Percentiles rank a stretch among this genome's conserved stretches.
phyloP scores from a whole-genome alignment of 192 early-diverging fungal genomes.

The Ramicandelaber brevisporus region DNA sequence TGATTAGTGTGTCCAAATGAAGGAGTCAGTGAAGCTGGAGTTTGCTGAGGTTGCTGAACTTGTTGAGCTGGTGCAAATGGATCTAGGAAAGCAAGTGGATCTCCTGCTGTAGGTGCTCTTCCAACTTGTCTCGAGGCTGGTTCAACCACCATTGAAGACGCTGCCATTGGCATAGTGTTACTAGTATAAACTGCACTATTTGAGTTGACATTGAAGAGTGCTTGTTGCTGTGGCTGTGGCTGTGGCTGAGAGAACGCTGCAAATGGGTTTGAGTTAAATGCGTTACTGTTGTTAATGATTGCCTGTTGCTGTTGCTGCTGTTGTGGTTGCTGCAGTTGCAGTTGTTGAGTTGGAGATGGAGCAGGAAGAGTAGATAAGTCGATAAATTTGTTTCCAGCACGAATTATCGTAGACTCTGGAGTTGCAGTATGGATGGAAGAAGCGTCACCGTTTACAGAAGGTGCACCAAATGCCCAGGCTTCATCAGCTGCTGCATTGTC shows the following conservation, averaged over 20 bases:
- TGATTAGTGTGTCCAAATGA: background rate
- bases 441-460: background rate
- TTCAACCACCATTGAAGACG: too few species aligned
- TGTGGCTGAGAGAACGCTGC: background rate
- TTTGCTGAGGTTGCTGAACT: background rate
- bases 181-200: too few species aligned
- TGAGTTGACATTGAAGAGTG: too few species aligned
- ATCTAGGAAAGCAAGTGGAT: too few species aligned
- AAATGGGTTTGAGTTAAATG: slow-evolving; percentile 1
- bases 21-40: background rate
- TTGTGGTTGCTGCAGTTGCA: slow-evolving; percentile 3
- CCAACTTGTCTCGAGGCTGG: too few species aligned
- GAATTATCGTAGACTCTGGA: background rate
- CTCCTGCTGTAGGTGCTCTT: too few species aligned
- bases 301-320: slow-evolving; percentile 1
- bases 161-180: too few species aligned
- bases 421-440: background rate
- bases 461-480: background rate
- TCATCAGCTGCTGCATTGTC: background rate
- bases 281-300: slow-evolving; percentile 1
- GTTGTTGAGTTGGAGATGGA: background rate
- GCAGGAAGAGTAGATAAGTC: slow-evolving; percentile 2
- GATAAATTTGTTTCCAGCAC: background rate
- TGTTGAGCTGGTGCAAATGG: too few species aligned
- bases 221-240: background rate